Conservation (phyloP, 139 green algal genomes). For the Micractinium sp. region DNA sequence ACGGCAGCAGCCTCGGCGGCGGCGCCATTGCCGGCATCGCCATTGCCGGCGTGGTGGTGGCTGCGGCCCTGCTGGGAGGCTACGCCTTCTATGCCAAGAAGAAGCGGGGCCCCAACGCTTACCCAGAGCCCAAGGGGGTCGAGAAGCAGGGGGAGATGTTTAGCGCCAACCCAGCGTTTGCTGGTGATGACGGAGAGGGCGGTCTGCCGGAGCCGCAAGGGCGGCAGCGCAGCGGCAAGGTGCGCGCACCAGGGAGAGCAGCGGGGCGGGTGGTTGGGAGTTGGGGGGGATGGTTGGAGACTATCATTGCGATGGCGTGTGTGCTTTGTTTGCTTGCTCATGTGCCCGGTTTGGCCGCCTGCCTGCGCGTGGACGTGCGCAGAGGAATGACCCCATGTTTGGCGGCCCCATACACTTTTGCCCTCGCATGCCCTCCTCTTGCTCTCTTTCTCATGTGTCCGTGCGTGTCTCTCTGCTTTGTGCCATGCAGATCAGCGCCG, state of each 20-base stretch:
- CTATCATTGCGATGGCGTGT: no score
- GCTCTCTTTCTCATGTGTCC: no score
- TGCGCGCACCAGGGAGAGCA: background rate
- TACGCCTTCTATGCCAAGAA: slow-evolving; percentile 15
- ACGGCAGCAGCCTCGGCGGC: slow-evolving; percentile 14
- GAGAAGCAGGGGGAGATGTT: slow-evolving; percentile 15
- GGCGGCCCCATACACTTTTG: no score
- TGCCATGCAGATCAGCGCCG: background rate
- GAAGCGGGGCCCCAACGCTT: background rate
- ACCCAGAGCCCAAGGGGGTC: background rate
- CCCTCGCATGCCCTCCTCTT: no score
- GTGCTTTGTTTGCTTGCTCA: no score
- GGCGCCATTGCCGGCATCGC: slow-evolving; percentile 37
- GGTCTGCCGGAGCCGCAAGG: background rate
- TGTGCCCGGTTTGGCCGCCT: no score
- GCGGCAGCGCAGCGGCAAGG: background rate
- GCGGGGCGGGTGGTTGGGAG: no score
- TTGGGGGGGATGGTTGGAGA: no score
- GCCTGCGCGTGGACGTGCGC: no score
- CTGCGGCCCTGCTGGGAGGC: background rate
- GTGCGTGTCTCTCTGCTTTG: background rate
- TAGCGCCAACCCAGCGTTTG: slow-evolving; percentile 2
- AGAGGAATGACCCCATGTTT: no score
- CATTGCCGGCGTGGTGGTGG: slow-evolving; percentile 19
- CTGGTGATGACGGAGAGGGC: background rate